These are phyloP conservation scores for Cystobasidium pallidum DNA, from an alignment of 1,284 basidiomycete genomes.

Conservation along the genomic window DNA sequence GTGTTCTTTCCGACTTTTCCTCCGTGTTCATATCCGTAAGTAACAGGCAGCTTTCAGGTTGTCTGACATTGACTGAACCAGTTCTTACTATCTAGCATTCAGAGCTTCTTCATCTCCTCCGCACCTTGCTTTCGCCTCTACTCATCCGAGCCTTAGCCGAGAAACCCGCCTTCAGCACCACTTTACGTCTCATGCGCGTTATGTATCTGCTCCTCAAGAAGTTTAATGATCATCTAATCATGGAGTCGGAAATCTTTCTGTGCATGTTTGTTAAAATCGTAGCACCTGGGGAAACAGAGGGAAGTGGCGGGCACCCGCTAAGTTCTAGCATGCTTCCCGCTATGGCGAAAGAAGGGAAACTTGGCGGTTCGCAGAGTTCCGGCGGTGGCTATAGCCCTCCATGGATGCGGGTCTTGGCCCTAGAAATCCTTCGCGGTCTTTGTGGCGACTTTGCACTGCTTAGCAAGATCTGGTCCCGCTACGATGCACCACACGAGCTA, in stretches of 20 bases:
- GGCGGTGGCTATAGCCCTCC: conserved; percentile 60
- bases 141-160: conserved; percentile 67
- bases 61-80: background rate
- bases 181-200: conserved; percentile 85
- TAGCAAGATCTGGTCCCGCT: conserved; percentile 76
- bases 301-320: conserved; percentile 51
- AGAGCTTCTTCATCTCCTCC: conserved; percentile 80
- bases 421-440: conserved; percentile 87
- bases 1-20: conserved; percentile 92
- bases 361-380: background rate
- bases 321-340: conserved; percentile 31
- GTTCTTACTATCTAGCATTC: conserved; percentile 63
- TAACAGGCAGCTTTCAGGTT: background rate
- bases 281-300: conserved; percentile 65
- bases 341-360: conserved; percentile 13
- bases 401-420: conserved; percentile 86
- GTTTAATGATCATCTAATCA: conserved; percentile 76
- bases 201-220: conserved; percentile 89
- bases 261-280: conserved; percentile 77
- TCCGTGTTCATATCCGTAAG: conserved; percentile 77
- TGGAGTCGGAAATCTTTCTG: conserved; percentile 82
- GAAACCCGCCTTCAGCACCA: conserved; percentile 80
- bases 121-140: conserved; percentile 85
- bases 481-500: conserved; percentile 63
- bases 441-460: conserved; percentile 82